phyloP scores from a whole-genome alignment of 129 eudicot species.

The Solidago caesia region DNA sequence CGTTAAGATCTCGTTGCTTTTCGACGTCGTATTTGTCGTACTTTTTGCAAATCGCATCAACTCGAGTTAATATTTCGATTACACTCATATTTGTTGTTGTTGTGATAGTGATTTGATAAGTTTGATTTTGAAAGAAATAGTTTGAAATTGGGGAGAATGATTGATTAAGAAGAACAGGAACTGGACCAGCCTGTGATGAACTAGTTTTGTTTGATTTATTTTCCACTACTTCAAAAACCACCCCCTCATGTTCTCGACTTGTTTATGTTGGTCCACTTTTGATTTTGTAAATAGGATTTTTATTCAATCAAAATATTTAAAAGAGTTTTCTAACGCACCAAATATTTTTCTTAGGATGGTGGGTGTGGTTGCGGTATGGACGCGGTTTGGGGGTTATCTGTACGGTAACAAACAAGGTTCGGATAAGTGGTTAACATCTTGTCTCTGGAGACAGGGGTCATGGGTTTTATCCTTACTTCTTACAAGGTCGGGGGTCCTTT shows the following conservation, averaged over 20 bases:
- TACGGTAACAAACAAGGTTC: no score
- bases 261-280: no score
- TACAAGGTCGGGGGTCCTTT: no score
- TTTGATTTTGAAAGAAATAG: conserved; percentile 16
- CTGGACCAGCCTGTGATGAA: conserved; percentile 39
- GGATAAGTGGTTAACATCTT: no score
- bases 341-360: no score
- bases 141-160: conserved; percentile 28
- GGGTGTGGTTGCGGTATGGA: no score
- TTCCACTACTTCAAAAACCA: background rate
- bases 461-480: no score
- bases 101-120: background rate
- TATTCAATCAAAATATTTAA: no score
- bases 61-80: conserved; percentile 83
- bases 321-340: no score
- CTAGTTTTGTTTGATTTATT: background rate
- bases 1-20: conserved; percentile 67
- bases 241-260: conserved; percentile 18
- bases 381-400: no score
- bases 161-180: background rate
- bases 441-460: no score
- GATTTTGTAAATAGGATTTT: no score
- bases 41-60: conserved; percentile 90
- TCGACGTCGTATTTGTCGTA: conserved; percentile 93
- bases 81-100: conserved; percentile 60